These are phyloP conservation scores for Nelumbo lutea DNA, from an alignment of 164 flowering plant species.

Conservation along the genomic window DNA sequence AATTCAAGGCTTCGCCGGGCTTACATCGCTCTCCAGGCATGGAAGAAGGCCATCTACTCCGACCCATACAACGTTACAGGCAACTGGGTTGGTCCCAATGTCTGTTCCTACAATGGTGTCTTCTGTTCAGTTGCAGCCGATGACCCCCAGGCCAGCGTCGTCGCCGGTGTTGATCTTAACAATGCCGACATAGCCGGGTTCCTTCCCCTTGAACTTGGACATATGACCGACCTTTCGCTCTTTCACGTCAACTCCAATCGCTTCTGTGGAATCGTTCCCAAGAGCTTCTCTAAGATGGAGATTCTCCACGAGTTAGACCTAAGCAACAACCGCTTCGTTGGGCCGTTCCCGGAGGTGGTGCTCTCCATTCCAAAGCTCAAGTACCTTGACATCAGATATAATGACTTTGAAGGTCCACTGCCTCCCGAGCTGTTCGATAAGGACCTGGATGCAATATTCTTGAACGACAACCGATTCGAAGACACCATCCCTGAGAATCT, in stretches of 20 bases:
- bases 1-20: conserved; percentile 25
- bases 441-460: conserved; percentile 25
- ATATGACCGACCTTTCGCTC: conserved; percentile 20
- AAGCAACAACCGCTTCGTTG: conserved; percentile 53
- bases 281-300: conserved; percentile 15
- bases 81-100: conserved; percentile 28
- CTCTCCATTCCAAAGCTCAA: conserved; percentile 34
- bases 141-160: conserved; percentile 11
- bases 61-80: conserved; percentile 27
- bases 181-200: conserved; percentile 23
- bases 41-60: conserved; percentile 25
- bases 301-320: conserved; percentile 31
- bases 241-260: conserved; percentile 4
- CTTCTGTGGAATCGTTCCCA: conserved; percentile 34
- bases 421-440: conserved; percentile 26
- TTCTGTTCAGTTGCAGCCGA: conserved; percentile 18
- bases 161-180: conserved; percentile 27
- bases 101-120: conserved; percentile 11
- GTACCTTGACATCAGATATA: conserved; percentile 51
- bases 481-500: conserved; percentile 32
- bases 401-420: conserved; percentile 43
- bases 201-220: conserved; percentile 25
- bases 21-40: conserved; percentile 31
- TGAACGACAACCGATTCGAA: conserved; percentile 44
- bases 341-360: conserved; percentile 42